These are phyloP conservation scores for Lepidium didymum DNA, from an alignment of 345 rosid species.

Conservation along the genomic window DNA sequence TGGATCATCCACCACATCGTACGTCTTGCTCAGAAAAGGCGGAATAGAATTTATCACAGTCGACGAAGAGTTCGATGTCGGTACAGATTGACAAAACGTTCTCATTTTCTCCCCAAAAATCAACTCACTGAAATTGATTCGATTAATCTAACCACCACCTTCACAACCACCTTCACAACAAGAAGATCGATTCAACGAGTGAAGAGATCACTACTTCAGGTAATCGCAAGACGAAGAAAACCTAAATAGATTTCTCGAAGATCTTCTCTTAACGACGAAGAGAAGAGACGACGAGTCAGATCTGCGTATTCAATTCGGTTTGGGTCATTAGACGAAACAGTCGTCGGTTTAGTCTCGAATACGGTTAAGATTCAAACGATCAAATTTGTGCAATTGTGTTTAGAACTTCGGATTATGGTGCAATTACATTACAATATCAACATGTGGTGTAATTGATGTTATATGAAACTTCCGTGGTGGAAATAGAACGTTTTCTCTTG, in stretches of 20 bases:
- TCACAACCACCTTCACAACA: neutral
- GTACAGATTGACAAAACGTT: constrained; percentile 29
- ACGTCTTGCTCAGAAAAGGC: constrained; percentile 54
- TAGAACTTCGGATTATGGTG: too few relatives aligned
- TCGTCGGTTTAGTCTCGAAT: too few relatives aligned
- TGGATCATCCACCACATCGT: constrained; percentile 53
- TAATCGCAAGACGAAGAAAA: neutral
- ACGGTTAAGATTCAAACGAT: too few relatives aligned
- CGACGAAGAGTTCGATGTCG: constrained; percentile 19
- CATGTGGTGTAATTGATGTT: too few relatives aligned
- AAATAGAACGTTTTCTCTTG: too few relatives aligned
- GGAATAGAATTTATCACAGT: constrained; percentile 30
- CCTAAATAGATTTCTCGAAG: neutral
- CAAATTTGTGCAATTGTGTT: too few relatives aligned
- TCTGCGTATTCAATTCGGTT: too few relatives aligned
- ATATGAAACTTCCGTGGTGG: too few relatives aligned
- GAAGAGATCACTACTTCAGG: neutral
- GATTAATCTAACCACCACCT: neutral
- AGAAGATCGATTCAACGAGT: neutral
- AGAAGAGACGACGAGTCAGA: neutral
- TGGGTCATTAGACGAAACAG: too few relatives aligned
- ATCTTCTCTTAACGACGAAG: neutral
- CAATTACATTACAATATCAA: too few relatives aligned
- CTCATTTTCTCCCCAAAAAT: constrained; percentile 10
- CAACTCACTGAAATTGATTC: neutral